Evolutionary conservation across 2,329 filamentous ascomycete species (phyloP).

Genomic region (Bipolaris victoriae): DNA sequence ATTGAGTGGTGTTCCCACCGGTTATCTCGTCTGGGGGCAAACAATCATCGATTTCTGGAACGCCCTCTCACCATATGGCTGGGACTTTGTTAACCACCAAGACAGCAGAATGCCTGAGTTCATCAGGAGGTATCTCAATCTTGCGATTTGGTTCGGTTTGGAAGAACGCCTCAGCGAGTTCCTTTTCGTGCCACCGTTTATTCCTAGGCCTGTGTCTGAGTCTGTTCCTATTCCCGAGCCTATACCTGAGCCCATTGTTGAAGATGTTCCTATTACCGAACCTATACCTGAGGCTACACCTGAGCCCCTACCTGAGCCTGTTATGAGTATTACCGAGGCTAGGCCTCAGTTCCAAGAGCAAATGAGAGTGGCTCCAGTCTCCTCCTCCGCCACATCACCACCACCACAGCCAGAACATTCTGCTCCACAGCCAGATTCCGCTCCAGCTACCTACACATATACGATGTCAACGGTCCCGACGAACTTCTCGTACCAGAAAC

Average conservation of each 20-base stretch:
- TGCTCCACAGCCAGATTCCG: background rate
- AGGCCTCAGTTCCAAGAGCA: background rate
- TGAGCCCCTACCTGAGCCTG: background rate
- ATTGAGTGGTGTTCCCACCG: background rate
- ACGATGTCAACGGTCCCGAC: background rate
- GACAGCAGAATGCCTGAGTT: background rate
- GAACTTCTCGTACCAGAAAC: too few relatives aligned
- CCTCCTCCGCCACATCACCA: background rate
- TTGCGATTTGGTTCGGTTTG: slow-evolving; percentile 1
- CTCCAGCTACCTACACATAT: background rate
- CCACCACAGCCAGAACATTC: background rate
- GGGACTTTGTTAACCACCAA: background rate
- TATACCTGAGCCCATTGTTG: too few relatives aligned
- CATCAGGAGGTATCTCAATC: background rate
- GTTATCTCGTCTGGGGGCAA: background rate
- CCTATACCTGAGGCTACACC: too few relatives aligned
- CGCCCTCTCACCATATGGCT: background rate
- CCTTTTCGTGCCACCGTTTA: background rate
- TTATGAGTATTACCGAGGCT: background rate
- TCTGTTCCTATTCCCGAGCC: background rate
- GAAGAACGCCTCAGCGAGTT: background rate
- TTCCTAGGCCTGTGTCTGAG: background rate
- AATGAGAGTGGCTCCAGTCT: background rate
- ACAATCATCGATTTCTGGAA: slow-evolving; percentile 5
- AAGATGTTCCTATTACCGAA: too few relatives aligned